Evolutionary conservation across 768 basidiomycete species (phyloP).

Genomic region (Tricholoma terreum): DNA sequence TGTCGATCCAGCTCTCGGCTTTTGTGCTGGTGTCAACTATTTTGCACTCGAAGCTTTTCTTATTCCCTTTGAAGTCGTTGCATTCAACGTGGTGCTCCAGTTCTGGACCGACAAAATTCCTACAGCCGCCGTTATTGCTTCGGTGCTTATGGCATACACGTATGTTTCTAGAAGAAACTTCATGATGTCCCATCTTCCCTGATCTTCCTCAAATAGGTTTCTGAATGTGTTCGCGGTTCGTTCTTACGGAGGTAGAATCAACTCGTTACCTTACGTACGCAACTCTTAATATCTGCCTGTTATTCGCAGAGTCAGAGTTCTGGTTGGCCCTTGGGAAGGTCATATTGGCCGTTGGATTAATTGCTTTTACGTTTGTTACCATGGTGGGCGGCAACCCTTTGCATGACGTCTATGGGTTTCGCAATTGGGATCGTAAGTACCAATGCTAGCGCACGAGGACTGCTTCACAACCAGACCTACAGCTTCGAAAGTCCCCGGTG

Average conservation of each 20-base stretch:
- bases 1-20: conserved; percentile 56
- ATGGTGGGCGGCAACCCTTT: conserved; percentile 61
- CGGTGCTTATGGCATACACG: conserved; percentile 42
- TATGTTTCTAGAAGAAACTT: conserved; percentile 19
- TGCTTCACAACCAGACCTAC: background rate
- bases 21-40: conserved; percentile 55
- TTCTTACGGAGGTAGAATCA: conserved; percentile 43
- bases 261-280: background rate
- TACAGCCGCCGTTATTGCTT: conserved; percentile 39
- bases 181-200: background rate
- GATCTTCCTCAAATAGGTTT: conserved; percentile 23
- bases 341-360: conserved; percentile 44
- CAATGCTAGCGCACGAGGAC: background rate
- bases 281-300: background rate
- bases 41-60: conserved; percentile 48
- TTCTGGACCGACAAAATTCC: conserved; percentile 56
- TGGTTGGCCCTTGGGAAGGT: conserved; percentile 54
- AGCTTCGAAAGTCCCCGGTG: conserved; percentile 44
- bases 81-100: conserved; percentile 49
- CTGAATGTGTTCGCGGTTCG: conserved; percentile 48
- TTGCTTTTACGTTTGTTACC: conserved; percentile 53
- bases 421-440: conserved; percentile 47
- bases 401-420: conserved; percentile 52
- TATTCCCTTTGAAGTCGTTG: conserved; percentile 50
- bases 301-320: conserved; percentile 47